phyloP scores from a whole-genome alignment of 208 protist species.

The Zelonia costaricensis region DNA sequence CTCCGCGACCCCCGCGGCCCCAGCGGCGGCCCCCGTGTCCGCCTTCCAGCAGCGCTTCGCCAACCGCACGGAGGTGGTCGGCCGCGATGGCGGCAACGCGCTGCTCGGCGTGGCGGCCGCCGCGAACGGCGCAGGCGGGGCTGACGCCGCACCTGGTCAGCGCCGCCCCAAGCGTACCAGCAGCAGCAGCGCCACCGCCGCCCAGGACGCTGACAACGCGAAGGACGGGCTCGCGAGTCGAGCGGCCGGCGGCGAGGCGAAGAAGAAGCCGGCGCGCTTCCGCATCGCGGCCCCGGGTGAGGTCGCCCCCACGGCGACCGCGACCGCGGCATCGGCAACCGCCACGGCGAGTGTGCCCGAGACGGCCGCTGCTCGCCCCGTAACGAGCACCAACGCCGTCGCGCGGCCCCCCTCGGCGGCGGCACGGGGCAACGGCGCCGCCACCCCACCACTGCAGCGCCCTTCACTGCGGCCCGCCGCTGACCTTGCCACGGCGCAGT shows the following conservation, averaged over 20 bases:
- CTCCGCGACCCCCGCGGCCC: not conserved
- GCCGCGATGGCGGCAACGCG: slow-evolving; percentile 58
- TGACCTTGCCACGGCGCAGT: not conserved
- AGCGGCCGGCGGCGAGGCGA: no score
- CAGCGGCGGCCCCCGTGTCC: not conserved
- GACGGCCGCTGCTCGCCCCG: no score
- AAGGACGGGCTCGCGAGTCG: no score
- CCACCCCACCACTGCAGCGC: no score
- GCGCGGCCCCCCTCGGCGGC: no score
- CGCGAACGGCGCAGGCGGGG: not conserved
- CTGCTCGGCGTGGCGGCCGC: slow-evolving; percentile 18
- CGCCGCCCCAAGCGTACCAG: not conserved
- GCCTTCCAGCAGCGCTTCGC: slow-evolving; percentile 75
- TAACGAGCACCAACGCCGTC: no score
- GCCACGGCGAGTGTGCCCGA: no score
- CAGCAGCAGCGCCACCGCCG: not conserved
- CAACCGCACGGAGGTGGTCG: slow-evolving; percentile 49
- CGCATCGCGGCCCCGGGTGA: slow-evolving; percentile 1
- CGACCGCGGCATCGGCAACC: no score
- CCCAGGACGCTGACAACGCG: no score
- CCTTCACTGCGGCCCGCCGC: not conserved
- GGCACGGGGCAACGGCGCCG: no score
- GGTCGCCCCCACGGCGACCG: not conserved
- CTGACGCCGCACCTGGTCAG: not conserved
- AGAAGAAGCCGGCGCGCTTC: not conserved